A percentile compares a stretch with the other conserved stretches of the same genome.
Evolutionary conservation across 2,329 filamentous ascomycete genomes (phyloP).

Genomic region (Talaromyces rugulosus): DNA sequence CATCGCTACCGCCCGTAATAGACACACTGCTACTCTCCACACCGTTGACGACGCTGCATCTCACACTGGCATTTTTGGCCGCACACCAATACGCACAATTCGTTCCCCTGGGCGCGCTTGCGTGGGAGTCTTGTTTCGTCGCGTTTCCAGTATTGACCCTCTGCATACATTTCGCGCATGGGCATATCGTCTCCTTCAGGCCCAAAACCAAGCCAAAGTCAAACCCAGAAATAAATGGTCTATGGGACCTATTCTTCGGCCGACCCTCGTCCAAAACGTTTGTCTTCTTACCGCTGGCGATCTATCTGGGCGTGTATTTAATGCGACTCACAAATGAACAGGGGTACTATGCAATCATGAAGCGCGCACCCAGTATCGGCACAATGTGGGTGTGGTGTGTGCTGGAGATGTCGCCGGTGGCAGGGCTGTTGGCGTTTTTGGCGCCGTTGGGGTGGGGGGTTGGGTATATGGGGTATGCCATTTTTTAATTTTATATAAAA

Average conservation of each 20-base stretch:
- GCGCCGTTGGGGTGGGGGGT: slow-evolving; percentile 49
- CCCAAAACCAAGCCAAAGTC: slow-evolving; percentile 8
- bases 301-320: slow-evolving; percentile 66
- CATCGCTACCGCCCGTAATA: slow-evolving; percentile 33
- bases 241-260: slow-evolving; percentile 17
- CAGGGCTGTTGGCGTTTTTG: slow-evolving; percentile 49
- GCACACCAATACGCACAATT: slow-evolving; percentile 44
- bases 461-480: slow-evolving; percentile 8
- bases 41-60: slow-evolving; percentile 40
- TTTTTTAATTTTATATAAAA: not conserved
- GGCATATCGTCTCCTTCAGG: slow-evolving; percentile 33
- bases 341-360: slow-evolving; percentile 85
- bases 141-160: slow-evolving; percentile 41
- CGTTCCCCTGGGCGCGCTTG: slow-evolving; percentile 26
- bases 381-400: slow-evolving; percentile 93
- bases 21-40: slow-evolving; percentile 42
- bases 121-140: slow-evolving; percentile 32
- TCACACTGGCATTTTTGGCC: slow-evolving; percentile 43
- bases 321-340: slow-evolving; percentile 75
- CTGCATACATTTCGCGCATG: slow-evolving; percentile 42
- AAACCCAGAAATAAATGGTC: slow-evolving; percentile 5
- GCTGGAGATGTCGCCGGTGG: slow-evolving; percentile 72
- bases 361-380: slow-evolving; percentile 80
- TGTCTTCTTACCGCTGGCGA: slow-evolving; percentile 30
- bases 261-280: slow-evolving; percentile 29